Evolutionary conservation across 805 yeast genomes (phyloP).

Genomic region (Candida yuanshanica): DNA sequence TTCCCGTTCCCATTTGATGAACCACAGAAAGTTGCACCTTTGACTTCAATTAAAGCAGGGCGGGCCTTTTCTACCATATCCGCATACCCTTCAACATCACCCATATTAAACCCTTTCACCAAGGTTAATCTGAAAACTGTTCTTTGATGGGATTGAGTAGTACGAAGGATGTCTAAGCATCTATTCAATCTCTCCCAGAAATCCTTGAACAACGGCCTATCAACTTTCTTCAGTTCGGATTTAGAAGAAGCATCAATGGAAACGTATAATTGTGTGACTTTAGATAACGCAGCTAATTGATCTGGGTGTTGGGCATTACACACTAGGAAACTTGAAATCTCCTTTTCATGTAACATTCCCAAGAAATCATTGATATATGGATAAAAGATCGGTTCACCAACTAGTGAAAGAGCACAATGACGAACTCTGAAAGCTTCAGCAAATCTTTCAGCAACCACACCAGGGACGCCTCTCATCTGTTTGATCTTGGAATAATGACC

Average conservation of each 20-base stretch:
- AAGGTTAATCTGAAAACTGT: conserved; percentile 87
- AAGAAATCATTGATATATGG: conserved; percentile 87
- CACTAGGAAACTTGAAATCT: conserved; percentile 81
- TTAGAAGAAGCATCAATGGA: conserved; percentile 93
- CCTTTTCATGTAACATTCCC: conserved; percentile 69
- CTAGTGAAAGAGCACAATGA: conserved; percentile 89
- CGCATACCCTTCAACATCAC: conserved; percentile 73
- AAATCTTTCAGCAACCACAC: conserved; percentile 83
- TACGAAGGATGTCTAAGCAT: conserved; percentile 73
- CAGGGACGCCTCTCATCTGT: conserved; percentile 94
- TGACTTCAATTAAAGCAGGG: conserved; percentile 87
- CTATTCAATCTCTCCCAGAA: conserved; percentile 85
- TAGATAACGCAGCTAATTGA: conserved; percentile 57
- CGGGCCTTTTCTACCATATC: conserved; percentile 75
- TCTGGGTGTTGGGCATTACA: conserved; percentile 97
- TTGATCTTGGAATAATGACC: conserved; percentile 91
- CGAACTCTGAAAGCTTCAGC: conserved; percentile 84
- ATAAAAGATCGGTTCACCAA: conserved; percentile 92
- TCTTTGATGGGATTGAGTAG: conserved; percentile 74
- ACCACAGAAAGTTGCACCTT: conserved; percentile 95
- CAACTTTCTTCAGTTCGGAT: conserved; percentile 72
- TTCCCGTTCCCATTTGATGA: conserved; percentile 79
- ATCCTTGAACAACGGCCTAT: conserved; percentile 83
- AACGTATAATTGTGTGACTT: conserved; percentile 87
- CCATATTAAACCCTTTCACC: conserved; percentile 90